These are phyloP conservation scores for Durusdinium trenchii DNA, from an alignment of 73 alveolate species.

Conservation along the genomic window DNA sequence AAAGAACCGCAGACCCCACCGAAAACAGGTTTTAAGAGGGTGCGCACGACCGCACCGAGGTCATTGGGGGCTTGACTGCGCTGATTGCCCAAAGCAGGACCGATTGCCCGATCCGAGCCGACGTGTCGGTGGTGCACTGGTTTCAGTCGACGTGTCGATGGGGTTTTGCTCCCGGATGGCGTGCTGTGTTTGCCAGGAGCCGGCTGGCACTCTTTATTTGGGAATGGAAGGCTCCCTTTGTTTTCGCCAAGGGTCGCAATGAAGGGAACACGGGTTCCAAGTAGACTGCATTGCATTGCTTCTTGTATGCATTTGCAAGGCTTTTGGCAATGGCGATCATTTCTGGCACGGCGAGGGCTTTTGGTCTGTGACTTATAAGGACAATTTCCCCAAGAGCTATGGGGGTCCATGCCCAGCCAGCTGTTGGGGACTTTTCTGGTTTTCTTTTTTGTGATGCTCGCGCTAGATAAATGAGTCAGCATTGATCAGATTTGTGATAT, in stretches of 20 bases:
- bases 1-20: no score
- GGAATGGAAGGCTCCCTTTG: conserved; percentile 80
- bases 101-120: neutral
- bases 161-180: no score
- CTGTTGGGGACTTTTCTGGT: no score
- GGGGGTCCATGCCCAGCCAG: no score
- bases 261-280: neutral
- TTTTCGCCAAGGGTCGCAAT: neutral
- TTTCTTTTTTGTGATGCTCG: no score
- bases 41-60: neutral
- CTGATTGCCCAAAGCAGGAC: conserved; percentile 57
- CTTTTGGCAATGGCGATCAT: conserved; percentile 69
- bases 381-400: no score
- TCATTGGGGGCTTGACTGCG: conserved; percentile 50
- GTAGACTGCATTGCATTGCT: neutral
- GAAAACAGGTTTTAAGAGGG: neutral
- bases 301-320: neutral
- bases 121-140: no score
- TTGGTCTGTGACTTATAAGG: conserved; percentile 79
- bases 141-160: no score
- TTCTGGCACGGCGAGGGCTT: conserved; percentile 88
- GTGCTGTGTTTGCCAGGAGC: conserved; percentile 5
- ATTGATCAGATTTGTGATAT: no score
- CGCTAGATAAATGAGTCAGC: no score
- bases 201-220: conserved; percentile 78